Base-by-base conservation (phyloP, 2,329 filamentous ascomycete genomes). In the Exophiala lecanii-corni region DNA sequence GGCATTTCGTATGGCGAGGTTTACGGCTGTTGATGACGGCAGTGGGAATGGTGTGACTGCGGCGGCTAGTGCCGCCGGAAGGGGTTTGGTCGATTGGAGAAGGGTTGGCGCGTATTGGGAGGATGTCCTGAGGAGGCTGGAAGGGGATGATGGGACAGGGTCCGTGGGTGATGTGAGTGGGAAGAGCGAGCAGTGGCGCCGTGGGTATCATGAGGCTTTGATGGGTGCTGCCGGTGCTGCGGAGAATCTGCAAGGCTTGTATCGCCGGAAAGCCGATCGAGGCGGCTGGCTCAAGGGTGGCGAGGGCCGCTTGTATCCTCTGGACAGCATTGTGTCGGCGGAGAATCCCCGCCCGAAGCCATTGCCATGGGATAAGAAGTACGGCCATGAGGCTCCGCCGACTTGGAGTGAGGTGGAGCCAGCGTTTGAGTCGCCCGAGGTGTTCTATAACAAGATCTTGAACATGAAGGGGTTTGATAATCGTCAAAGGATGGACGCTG, bases 161-260 rank as follows among this genome's bases (percentile, higher is more conserved):
- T 19, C 20, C 6, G 45, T 39, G 2, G 43, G 53, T n/a, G 86
- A 95, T 60, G 70, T 92, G 43, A 78, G 78, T 1, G 74, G 67
- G 5, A 94, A 89, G 69, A 83, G 81, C 50, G 87, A 94, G 63
- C 73, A 83, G 37, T 97, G 89, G 91, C 74, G 84, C 56, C 74
- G 86, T 42, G 89, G 88, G 1, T 97, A 97, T 65, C 89, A 84
- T 58, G 81, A 94, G 57, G 76, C 82, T 2, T 67, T 96, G 35
- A 86, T 96, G 79, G 75, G 83, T 9, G 79, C 79, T 47, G 89
- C 84, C 1, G 78, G 79, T 53, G 79, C 82, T 0, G 81, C 88
- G 3, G 89, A 96, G 65, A 79, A 89, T 54, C 68, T 94, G 17
- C 86, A 95, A 51, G 84, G 84, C 36, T 72, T 75, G 32, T 88